Conservation (phyloP, 2,329 filamentous ascomycete species). For the Escovopsis sp. region DNA sequence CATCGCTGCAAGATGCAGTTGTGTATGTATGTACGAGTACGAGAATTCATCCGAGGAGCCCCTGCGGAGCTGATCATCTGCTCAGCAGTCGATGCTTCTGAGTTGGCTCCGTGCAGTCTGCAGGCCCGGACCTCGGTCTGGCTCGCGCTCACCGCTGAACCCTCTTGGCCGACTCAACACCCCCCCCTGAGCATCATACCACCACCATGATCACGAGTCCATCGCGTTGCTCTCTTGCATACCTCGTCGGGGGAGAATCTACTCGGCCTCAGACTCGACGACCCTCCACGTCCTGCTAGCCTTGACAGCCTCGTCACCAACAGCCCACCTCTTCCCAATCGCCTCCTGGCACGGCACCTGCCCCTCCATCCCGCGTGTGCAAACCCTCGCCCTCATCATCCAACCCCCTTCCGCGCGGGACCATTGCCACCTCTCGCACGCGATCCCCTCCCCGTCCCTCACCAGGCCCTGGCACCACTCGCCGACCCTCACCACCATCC, state of each 20-base stretch:
- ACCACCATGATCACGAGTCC: no score
- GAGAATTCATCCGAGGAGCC: no score
- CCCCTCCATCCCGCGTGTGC: conserved; percentile 16
- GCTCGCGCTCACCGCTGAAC: no score
- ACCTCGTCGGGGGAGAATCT: not conserved
- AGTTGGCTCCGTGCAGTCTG: no score
- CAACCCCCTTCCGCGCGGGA: conserved; percentile 15
- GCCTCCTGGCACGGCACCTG: conserved; percentile 20
- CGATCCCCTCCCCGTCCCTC: conserved; percentile 26
- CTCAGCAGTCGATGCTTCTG: no score
- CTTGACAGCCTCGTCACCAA: conserved; percentile 1
- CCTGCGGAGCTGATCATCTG: no score
- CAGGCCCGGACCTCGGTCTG: no score
- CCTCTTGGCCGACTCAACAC: no score
- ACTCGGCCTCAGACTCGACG: conserved; percentile 1
- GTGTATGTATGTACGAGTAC: no score
- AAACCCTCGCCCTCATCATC: conserved; percentile 20
- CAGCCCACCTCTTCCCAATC: not conserved
- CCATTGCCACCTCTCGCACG: conserved; percentile 42
- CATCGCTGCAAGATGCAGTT: no score
- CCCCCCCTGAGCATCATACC: no score
- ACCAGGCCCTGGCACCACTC: conserved; percentile 41
- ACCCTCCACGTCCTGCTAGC: conserved; percentile 6
- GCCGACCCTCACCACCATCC: conserved; percentile 39
- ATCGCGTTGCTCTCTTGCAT: not conserved